Conservation (phyloP, 2,329 filamentous ascomycete species). For the Penicillium sp. region DNA sequence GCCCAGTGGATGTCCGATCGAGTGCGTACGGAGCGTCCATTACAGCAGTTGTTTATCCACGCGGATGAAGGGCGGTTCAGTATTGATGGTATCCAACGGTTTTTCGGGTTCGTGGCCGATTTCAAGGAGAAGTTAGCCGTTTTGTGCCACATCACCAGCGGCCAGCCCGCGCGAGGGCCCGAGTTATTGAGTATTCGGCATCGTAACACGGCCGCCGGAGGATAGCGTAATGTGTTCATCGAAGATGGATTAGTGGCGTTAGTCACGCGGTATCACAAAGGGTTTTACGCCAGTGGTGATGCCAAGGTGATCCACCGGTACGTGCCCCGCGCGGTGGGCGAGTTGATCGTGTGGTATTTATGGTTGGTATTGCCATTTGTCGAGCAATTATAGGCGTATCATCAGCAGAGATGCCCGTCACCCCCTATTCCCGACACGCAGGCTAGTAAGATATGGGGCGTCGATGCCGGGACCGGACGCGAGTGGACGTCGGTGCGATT, state of each 20-base stretch:
- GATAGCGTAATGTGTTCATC: slow-evolving; percentile 8
- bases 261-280: slow-evolving; percentile 11
- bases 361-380: slow-evolving; percentile 5
- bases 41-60: background rate
- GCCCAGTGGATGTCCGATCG: background rate
- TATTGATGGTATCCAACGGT: background rate
- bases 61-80: background rate
- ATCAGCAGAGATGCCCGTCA: background rate
- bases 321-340: slow-evolving; percentile 1
- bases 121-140: slow-evolving; percentile 4
- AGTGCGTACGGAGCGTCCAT: background rate
- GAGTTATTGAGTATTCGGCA: slow-evolving; percentile 5
- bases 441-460: background rate
- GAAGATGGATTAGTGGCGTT: slow-evolving; percentile 5
- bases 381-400: background rate
- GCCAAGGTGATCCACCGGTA: slow-evolving; percentile 12
- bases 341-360: slow-evolving; percentile 15
- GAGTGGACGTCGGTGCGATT: background rate
- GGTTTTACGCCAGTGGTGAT: slow-evolving; percentile 3
- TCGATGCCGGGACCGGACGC: background rate
- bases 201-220: background rate
- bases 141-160: background rate
- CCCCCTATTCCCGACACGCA: background rate
- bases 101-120: background rate
- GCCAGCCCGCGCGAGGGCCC: slow-evolving; percentile 1